phyloP scores from a whole-genome alignment of 2,329 filamentous ascomycete genomes.

The Cryoendolithus antarcticus region DNA sequence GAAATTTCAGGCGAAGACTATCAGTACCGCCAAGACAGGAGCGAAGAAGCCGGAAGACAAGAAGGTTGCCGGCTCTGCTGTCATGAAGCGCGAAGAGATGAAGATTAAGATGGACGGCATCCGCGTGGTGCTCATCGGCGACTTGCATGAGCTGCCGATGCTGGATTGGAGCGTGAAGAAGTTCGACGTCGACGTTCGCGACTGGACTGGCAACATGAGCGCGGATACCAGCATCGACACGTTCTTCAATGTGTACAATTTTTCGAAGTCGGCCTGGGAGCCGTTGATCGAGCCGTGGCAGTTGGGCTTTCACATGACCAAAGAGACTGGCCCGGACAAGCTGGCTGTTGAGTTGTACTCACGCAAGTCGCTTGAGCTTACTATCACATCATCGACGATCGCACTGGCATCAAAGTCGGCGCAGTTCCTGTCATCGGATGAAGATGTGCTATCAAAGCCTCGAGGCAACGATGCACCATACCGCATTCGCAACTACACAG shows the following conservation, averaged over 20 bases:
- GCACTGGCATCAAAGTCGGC: constrained; percentile 87
- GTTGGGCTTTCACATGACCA: constrained; percentile 78
- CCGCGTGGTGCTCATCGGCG: constrained; percentile 85
- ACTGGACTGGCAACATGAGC: constrained; percentile 82
- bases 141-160: constrained; percentile 88
- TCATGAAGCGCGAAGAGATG: constrained; percentile 63
- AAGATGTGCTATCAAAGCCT: constrained; percentile 88
- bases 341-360: constrained; percentile 79
- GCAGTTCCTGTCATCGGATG: constrained; percentile 73
- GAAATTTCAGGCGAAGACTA: constrained; percentile 33
- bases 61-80: constrained; percentile 39
- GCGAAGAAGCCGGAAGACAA: constrained; percentile 33
- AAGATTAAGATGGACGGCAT: constrained; percentile 79
- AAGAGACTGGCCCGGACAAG: constrained; percentile 60
- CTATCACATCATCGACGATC: constrained; percentile 84
- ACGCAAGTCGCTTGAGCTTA: constrained; percentile 81
- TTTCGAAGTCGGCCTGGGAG: constrained; percentile 97
- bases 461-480: constrained; percentile 86
- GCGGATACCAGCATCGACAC: constrained; percentile 85
- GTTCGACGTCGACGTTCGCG: constrained; percentile 70
- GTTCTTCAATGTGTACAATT: constrained; percentile 96
- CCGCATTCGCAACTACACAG: constrained; percentile 86
- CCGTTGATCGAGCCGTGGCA: constrained; percentile 93
- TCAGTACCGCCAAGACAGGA: constrained; percentile 38
- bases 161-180: constrained; percentile 87